Evolutionary conservation across 208 protist genomes (phyloP), one percentile per base, ranked within the genome.

Genomic region (Endotrypanum monterogeii): DNA sequence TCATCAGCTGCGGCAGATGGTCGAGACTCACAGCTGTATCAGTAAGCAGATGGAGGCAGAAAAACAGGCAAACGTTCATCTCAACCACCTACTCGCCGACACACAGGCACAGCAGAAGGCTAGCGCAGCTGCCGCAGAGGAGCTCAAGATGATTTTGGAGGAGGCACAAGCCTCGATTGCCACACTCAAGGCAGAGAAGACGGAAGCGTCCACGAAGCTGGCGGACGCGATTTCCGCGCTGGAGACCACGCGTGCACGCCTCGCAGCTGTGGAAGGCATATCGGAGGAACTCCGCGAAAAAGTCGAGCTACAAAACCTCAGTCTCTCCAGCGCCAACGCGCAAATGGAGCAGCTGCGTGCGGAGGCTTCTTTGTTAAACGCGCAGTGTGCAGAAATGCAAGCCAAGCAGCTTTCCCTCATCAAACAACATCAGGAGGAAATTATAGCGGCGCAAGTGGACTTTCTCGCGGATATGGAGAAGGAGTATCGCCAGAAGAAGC

Each of bases 401-500:
- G 28, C 44, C 30, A 48, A 20, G 25, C 48, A 70, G 30, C 51
- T 8, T 14, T 60, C 56, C 6, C 50, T 56, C 41, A 37, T 39
- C 2, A 48, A 74, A 18, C 56, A 68, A 58, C 52, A 65, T 9
- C 8, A 65, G n/a, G 61, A 74, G 65, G 48, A 28, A 11, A 67
- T 75, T 7, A 63, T 73, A 1, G 51, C 71, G 6, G 67, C 72
- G 50, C 65, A 71, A 20, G 66, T 79, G 56, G 80, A 80, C 48
- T 67, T 67, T 9, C 67, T 74, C 35, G 80, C 73, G 23, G 71
- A 84, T 52, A 58, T 79, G 20, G 75, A 76, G 57, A 57, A 67
- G 16, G 44, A 80, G 35, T 66, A 88, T 30, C 74, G 77, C 8
- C 30, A 30, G 1, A 66, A 78, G 74, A 71, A 90, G 55, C 50